Evolutionary conservation across 2,329 filamentous ascomycete species (phyloP).

Genomic region (Fusarium metavorans): DNA sequence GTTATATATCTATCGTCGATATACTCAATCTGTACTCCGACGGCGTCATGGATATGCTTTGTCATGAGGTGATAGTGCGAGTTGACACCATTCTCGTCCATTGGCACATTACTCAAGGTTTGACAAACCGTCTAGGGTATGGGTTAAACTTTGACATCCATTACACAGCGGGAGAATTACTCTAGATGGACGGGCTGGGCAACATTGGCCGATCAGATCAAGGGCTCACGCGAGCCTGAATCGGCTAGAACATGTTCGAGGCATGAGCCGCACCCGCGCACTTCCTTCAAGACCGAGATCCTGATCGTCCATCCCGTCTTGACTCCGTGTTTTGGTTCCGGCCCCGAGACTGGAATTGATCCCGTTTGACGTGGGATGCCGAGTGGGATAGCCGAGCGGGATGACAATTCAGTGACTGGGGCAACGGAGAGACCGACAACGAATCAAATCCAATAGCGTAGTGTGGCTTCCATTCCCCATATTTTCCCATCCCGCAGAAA

Average conservation of each 20-base stretch:
- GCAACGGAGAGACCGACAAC: background rate
- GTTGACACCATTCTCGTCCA: background rate
- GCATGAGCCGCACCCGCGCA: background rate
- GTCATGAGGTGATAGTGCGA: background rate
- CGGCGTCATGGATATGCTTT: background rate
- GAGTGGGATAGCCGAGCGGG: conserved; percentile 25
- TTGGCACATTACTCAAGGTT: background rate
- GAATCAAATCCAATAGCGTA: conserved; percentile 5
- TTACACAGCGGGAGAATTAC: background rate
- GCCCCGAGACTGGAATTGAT: background rate
- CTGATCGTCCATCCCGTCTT: background rate
- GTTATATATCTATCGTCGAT: background rate
- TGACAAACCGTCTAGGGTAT: background rate
- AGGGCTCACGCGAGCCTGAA: background rate
- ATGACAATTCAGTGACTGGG: conserved; percentile 9
- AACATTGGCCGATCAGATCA: background rate
- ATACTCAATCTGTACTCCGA: background rate
- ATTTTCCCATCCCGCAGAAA: background rate
- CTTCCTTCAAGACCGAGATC: background rate
- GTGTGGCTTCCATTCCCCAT: conserved; percentile 1
- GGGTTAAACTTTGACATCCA: background rate
- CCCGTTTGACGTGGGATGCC: conserved; percentile 20
- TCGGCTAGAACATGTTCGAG: background rate
- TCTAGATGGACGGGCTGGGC: background rate
- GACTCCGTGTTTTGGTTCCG: background rate